Percentiles rank a stretch among this genome's conserved stretches.
Evolutionary conservation across 495 filamentous ascomycete genomes (phyloP).

Genomic region (Trichoderma orchidacearum): DNA sequence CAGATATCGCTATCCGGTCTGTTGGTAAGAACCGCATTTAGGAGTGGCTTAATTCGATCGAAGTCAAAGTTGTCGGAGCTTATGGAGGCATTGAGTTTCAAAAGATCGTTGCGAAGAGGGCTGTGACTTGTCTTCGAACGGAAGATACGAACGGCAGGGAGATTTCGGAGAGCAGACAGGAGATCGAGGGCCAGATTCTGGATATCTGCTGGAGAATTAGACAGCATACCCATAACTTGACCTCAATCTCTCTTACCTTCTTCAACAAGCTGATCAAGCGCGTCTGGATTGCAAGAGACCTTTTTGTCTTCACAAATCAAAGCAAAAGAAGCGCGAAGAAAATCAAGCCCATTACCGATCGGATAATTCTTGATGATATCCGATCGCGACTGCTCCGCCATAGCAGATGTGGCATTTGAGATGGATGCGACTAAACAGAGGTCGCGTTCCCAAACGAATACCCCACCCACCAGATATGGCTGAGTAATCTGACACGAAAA

Average conservation of each 20-base stretch:
- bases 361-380: conserved; percentile 18
- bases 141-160: conserved; percentile 14
- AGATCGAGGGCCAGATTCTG: conserved; percentile 8
- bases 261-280: conserved; percentile 13
- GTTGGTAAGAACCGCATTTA: conserved; percentile 13
- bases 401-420: conserved; percentile 5
- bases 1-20: conserved; percentile 15
- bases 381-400: conserved; percentile 9
- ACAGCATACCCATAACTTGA: conserved; percentile 4
- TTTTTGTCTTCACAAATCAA: conserved; percentile 11
- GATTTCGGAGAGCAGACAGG: conserved; percentile 10
- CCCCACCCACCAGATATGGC: too few relatives aligned
- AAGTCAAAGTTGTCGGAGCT: conserved; percentile 19
- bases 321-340: conserved; percentile 16
- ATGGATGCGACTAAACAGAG: conserved; percentile 19
- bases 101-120: conserved; percentile 11
- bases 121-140: conserved; percentile 5
- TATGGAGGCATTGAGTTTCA: conserved; percentile 11
- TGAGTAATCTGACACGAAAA: too few relatives aligned
- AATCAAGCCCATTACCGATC: conserved; percentile 20
- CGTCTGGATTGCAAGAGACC: conserved; percentile 11
- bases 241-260: conserved; percentile 13
- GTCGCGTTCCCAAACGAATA: too few relatives aligned
- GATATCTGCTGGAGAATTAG: conserved; percentile 11
- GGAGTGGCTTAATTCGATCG: conserved; percentile 18